phyloP scores from a whole-genome alignment of 306 rosid genomes.

The Pueraria montana region DNA sequence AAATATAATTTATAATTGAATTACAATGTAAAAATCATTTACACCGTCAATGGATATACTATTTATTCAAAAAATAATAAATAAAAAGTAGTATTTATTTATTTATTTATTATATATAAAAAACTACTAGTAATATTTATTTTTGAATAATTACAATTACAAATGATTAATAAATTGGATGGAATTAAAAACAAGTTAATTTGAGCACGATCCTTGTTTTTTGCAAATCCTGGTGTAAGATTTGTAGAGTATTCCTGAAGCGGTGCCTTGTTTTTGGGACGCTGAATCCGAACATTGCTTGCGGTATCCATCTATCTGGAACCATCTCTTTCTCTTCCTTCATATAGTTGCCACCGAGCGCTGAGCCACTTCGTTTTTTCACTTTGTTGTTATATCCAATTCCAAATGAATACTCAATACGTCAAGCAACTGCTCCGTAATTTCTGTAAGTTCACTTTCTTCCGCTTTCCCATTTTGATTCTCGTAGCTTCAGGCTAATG shows the following conservation, averaged over 20 bases:
- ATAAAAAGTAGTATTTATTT: no score
- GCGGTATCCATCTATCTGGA: not conserved
- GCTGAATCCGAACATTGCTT: not conserved
- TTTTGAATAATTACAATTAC: no score
- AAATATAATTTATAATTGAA: no score
- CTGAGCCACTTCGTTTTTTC: not conserved
- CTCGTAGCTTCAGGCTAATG: not conserved
- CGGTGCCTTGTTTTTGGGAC: constrained; percentile 23
- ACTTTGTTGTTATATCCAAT: not conserved
- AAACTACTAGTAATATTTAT: no score
- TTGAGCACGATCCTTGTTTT: not conserved
- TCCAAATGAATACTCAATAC: constrained; percentile 50
- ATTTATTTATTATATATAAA: no score
- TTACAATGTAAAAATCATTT: no score
- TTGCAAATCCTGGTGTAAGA: not conserved
- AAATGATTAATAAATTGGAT: not conserved
- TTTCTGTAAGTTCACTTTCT: constrained; percentile 49
- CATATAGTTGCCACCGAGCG: no score
- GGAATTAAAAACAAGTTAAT: not conserved
- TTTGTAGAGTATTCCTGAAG: constrained; percentile 7
- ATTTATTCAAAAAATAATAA: no score
- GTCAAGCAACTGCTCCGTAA: constrained; percentile 52
- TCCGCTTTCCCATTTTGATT: not conserved
- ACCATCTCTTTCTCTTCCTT: not conserved
- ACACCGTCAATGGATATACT: no score